Evolutionary conservation across 768 basidiomycete species (phyloP), one percentile per base, ranked within the genome.

Genomic region (Boletus eberwhitei): DNA sequence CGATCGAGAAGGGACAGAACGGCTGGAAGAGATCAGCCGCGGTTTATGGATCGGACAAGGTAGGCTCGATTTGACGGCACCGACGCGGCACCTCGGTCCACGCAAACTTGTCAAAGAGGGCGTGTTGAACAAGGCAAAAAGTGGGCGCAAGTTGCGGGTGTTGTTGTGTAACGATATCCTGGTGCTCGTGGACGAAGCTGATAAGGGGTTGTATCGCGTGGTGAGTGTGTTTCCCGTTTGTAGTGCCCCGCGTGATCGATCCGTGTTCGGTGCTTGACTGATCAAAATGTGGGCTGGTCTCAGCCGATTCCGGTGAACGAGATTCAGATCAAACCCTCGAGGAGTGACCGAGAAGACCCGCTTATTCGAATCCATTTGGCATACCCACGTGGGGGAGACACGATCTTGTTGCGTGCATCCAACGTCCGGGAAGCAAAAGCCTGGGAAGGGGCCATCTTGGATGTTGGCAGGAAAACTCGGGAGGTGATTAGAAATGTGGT

Each of bases 91-190:
- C 55, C 84, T 95, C 76, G 96, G 94, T 1, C 73, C 80, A n/a
- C 79, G 96, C 17, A 80, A 77, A 61, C 77, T 99, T 11, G 55
- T 97, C 32, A 90, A 85, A 57, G 89, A 98, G 65, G 93, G 94
- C 0, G 55, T 77, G 3, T 67, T 97, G 12, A 73, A 76, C 60
- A 98, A 98, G 68, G 79, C 88, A 1, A 94, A 90, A 74, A 93
- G 92, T 55, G 86, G 90, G 4, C 76, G 88, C 48, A 90, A 83
- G 66, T 70, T 98, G 42, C 79, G 84, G 38, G 82, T 79, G 7
- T 85, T 93, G 70, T 70, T 98, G 58, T 98, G 94, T 64, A 96
- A 82, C 64, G 96, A 98, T 65, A 88, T 96, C 39, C 69, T 98
- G 44, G 84, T 98, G 4, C 76, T 98, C 53, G 87, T 92, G 19